Base-by-base conservation (phyloP, 345 rosid species). In the Eucalyptus tenuipes region DNA sequence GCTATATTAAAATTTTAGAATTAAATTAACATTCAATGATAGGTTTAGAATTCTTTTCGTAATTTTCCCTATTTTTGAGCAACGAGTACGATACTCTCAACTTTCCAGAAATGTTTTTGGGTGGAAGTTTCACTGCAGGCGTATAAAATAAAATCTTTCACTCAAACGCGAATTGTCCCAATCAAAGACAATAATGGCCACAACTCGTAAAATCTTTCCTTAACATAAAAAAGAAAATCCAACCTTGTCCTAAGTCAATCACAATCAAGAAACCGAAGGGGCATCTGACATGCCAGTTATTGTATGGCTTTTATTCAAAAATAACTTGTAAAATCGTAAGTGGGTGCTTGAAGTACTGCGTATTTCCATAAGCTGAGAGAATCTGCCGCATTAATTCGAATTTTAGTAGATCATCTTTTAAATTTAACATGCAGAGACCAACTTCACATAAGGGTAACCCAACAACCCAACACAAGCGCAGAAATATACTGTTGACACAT, bases 301-400 rank as follows among this genome's bases (percentile, higher is more conserved):
- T 1, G 0, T 14, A 22, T 11, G 10, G 75, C 40, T n/a, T 64
- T n/a, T 0, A 1, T n/a, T 64, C 10, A n/a, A 55, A 55, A 64
- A 64, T n/a, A n/a, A 64, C 75, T 64, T 4, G 37, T n/a, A 13
- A n/a, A n/a, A 64, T 31, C 75, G 20, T 13, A 13, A 14, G 3
- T 7, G 33, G 18, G 61, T 22, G 29, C 61, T 55, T 24, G 61
- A 64, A 64, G 0, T 7, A n/a, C 1, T n/a, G 33, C 16, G n/a
- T 64, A 64, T 64, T n/a, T 64, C 71, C 15, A n/a, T n/a, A 0
- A 64, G 71, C 71, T n/a, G 9, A 64, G 14, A 64, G 75, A 14
- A n/a, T 15, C 75, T n/a, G 75, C 75, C 4, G 37, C 75, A 64
- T 7, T 29, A n/a, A n/a, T 64, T 64, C 37, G 71, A 64, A 14